A percentile compares a stretch with the other conserved stretches of the same genome.
phyloP scores from a whole-genome alignment of 352 stramenopile genomes.

The Globisporangium uncinulatum region DNA sequence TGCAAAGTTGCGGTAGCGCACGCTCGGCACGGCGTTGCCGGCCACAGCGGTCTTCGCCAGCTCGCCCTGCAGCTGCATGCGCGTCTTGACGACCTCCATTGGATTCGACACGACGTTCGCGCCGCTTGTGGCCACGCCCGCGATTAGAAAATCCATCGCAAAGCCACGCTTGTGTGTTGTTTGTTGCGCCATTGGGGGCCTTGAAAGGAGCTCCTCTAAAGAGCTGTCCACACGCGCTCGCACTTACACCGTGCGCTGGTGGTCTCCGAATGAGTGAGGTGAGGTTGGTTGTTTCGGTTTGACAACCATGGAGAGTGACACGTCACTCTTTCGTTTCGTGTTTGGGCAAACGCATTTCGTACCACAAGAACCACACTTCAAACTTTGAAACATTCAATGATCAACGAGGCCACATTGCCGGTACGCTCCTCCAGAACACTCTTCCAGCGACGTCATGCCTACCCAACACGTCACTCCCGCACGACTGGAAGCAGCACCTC shows the following conservation, averaged over 20 bases:
- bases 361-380: too few species aligned
- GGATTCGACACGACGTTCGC: constrained; percentile 80
- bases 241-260: too few species aligned
- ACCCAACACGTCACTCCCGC: too few species aligned
- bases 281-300: too few species aligned
- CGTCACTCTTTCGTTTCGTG: too few species aligned
- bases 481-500: constrained; percentile 12
- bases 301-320: too few species aligned
- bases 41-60: constrained; percentile 46
- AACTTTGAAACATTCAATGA: constrained; percentile 18
- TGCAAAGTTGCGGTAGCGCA: constrained; percentile 82
- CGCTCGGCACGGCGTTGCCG: constrained; percentile 16
- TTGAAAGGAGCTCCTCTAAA: background rate
- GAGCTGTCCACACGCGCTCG: background rate
- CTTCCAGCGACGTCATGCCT: too few species aligned
- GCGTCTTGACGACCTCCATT: constrained; percentile 90
- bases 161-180: constrained; percentile 35
- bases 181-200: background rate
- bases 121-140: constrained; percentile 52
- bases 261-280: too few species aligned
- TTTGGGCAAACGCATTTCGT: too few species aligned
- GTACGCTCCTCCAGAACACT: too few species aligned
- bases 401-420: too few species aligned
- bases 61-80: constrained; percentile 86
- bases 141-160: constrained; percentile 66